Evolutionary conservation across 768 basidiomycete species (phyloP), one percentile per base, ranked within the genome.

Genomic region (Trametes punicea): DNA sequence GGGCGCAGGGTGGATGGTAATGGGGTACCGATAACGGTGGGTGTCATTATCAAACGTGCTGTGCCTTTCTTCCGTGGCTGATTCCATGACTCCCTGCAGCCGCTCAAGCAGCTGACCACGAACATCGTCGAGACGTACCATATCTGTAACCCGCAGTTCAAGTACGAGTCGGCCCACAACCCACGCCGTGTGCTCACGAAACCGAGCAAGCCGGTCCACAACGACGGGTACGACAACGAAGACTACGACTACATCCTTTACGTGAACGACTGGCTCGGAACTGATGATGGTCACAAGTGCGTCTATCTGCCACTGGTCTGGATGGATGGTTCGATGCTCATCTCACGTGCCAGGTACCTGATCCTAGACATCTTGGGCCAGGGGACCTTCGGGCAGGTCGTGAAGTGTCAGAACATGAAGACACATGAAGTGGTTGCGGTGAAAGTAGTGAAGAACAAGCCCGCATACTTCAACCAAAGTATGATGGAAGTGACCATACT

Each of bases 401-500:
- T 98, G 65, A 99, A 99, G 71, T 99, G 97, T 69, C 97, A 98
- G 71, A 98, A 99, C 69, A 95, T 98, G 88, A 93, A 95, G 76
- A 97, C 93, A 27, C 94, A 98, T 72, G 96, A 98, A 69, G 92
- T 98, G 51, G 93, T 97, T 40, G 97, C 97, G 21, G 97, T 99
- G 59, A 99, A 98, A 73, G 97, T 99, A 7, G 93, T 99, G 62
- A 99, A 99, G 78, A 99, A 99, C 73, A 99, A 98, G 73, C 97
- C 96, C 5, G 97, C 97, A 0, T 99, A 99, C 76, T 94, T 97
- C 73, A 98, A 98, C 69, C 97, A 99, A 74, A 93, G 90, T 71
- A 98, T 97, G 90, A 99, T 99, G 97, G 97, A 99, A 73, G 96
- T 98, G 25, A 97, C 94, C 1, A 98, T 99, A 59, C 77, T 99